Evolutionary conservation across 2,329 filamentous ascomycete species (phyloP), one percentile per base, ranked within the genome.

Genomic region (Colletotrichum plurivorum): DNA sequence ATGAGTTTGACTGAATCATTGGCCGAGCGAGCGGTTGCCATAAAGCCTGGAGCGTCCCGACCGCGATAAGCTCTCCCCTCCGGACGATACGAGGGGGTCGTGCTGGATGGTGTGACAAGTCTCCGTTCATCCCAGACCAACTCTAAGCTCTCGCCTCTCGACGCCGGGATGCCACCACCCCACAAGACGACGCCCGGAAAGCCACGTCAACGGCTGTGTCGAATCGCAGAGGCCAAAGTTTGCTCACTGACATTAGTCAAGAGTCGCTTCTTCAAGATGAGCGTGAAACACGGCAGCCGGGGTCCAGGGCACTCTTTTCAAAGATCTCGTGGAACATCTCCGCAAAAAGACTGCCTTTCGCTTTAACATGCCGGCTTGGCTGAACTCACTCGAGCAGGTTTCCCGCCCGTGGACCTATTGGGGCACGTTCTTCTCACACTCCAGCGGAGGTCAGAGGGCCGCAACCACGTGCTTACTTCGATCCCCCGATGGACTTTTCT

Each of bases 41-140:
- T n/a, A 22, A 15, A 45, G 22, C 31, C 46, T 41, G 27, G 20
- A 10, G 36, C 46, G 20, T 22, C 39, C 49, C 48, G 58, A 31
- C 39, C 31, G n/a, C 58, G 49, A 53, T 54, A 62, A 62, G 58
- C 58, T 61, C 51, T 62, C n/a, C 18, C 22, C 36, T 27, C 58
- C 58, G 39, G 58, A 62, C 58, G 58, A 53, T 53, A 18, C 49
- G 58, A 60, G 16, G 46, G 27, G 51, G 4, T 22, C 18, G 13
- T 48, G 20, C 48, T 52, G 58, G 45, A 53, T 53, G 48, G 49
- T 53, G 48, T 53, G 58, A 62, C 39, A 45, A 16, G 31, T 62
- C 49, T 62, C 58, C 49, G 58, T 62, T 62, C 58, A 53, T 62
- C 58, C 58, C 58, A 62, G 48, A 62, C 58, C 36, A 45, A 62